Evolutionary conservation across 2,329 filamentous ascomycete genomes (phyloP).

Genomic region (Chlorencoelia australis): DNA sequence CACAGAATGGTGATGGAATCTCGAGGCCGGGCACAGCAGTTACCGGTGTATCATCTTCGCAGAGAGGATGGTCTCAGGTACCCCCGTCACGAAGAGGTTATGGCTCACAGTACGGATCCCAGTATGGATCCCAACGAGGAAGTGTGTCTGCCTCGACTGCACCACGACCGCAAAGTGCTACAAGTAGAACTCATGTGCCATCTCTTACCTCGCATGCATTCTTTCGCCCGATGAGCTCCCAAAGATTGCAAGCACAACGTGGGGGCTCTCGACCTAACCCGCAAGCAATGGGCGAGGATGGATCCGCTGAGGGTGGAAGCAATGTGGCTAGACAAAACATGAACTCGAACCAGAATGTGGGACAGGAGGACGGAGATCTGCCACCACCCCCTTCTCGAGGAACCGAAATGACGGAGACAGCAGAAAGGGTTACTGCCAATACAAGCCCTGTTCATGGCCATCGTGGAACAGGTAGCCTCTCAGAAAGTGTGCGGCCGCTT

Average conservation of each 20-base stretch:
- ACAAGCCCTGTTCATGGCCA: slow-evolving; percentile 60
- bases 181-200: slow-evolving; percentile 80
- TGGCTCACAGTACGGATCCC: too few species aligned
- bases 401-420: slow-evolving; percentile 67
- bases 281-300: slow-evolving; percentile 30
- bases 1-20: slow-evolving; percentile 30
- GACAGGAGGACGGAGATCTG: slow-evolving; percentile 39
- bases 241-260: slow-evolving; percentile 84
- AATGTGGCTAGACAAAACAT: slow-evolving; percentile 48
- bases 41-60: slow-evolving; percentile 43
- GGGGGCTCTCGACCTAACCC: slow-evolving; percentile 40
- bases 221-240: slow-evolving; percentile 93
- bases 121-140: slow-evolving; percentile 8
- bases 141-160: slow-evolving; percentile 34
- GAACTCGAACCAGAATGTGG: slow-evolving; percentile 36
- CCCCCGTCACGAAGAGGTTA: slow-evolving; percentile 44
- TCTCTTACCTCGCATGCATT: slow-evolving; percentile 84
- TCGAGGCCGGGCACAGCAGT: slow-evolving; percentile 46
- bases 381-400: slow-evolving; percentile 63
- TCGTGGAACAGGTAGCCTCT: slow-evolving; percentile 49
- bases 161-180: slow-evolving; percentile 53
- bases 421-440: slow-evolving; percentile 62
- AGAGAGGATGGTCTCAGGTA: slow-evolving; percentile 39
- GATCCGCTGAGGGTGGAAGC: slow-evolving; percentile 34
- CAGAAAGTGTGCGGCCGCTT: slow-evolving; percentile 71